Evolutionary conservation across 1,139 yeast genomes (phyloP).

Genomic region (Saccharomyces hybrid): DNA sequence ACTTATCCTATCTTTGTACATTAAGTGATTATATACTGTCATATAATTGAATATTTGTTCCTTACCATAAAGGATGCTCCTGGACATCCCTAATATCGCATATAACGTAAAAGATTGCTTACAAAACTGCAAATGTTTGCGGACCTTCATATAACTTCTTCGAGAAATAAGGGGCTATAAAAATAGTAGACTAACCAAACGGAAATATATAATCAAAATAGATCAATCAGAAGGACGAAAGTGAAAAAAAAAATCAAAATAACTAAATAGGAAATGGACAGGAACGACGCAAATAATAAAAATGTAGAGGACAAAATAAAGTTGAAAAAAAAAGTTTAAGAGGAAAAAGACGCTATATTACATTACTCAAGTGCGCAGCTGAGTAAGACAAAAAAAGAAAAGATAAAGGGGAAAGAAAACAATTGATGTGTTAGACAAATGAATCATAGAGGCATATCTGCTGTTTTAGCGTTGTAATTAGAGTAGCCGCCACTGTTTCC

Average conservation of each 20-base stretch:
- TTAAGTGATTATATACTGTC: neutral
- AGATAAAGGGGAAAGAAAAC: neutral
- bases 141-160: neutral
- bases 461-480: neutral
- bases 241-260: neutral
- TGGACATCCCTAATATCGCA: neutral
- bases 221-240: neutral
- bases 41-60: neutral
- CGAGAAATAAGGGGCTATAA: neutral
- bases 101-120: neutral
- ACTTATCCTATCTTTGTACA: neutral
- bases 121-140: neutral
- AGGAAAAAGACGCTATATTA: neutral
- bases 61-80: neutral
- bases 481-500: conserved; percentile 13
- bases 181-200: neutral
- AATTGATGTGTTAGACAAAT: neutral
- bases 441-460: neutral
- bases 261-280: neutral
- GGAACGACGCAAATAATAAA: neutral
- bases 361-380: neutral
- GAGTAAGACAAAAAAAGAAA: neutral
- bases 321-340: neutral
- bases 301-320: neutral
- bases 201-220: neutral